phyloP scores from a whole-genome alignment of 176 grass and related monocot species.

The Dendrocalamus sinicus region DNA sequence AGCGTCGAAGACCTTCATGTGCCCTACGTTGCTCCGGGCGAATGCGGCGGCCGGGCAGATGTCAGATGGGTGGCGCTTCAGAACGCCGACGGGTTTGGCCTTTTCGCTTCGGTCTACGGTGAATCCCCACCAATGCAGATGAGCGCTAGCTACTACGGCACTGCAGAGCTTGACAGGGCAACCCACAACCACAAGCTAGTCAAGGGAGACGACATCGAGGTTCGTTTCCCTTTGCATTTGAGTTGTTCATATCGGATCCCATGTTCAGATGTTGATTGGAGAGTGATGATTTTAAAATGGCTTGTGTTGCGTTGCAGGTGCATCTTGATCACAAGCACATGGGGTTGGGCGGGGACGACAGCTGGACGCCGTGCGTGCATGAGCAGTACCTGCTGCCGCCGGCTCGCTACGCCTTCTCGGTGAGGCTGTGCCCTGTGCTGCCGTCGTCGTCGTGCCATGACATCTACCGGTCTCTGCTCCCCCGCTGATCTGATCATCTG shows the following conservation, averaged over 20 bases:
- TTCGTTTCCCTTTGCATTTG: constrained; percentile 49
- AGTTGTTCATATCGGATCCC: not conserved
- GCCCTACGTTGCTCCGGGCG: constrained; percentile 78
- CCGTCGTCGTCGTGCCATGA: constrained; percentile 72
- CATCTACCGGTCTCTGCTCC: constrained; percentile 67
- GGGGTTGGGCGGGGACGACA: constrained; percentile 89
- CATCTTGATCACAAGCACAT: constrained; percentile 93
- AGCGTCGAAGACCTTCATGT: constrained; percentile 72
- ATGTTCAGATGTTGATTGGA: not conserved
- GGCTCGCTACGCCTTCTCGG: constrained; percentile 64
- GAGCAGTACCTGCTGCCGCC: constrained; percentile 77
- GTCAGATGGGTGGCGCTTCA: constrained; percentile 76
- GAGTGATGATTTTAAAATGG: not conserved
- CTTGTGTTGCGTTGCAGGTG: constrained; percentile 56
- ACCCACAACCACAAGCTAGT: constrained; percentile 70
- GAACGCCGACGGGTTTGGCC: constrained; percentile 54
- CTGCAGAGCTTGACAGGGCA: constrained; percentile 68
- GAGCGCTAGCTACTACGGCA: constrained; percentile 79
- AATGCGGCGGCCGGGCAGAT: constrained; percentile 65
- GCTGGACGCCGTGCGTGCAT: constrained; percentile 82
- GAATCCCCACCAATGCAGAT: constrained; percentile 79
- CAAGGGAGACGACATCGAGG: constrained; percentile 75
- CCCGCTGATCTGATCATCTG: constrained; percentile 11
- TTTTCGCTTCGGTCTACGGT: constrained; percentile 64
- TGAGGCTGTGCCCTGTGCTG: constrained; percentile 60